phyloP scores from a whole-genome alignment of 257 asterid species.

The Nicotiana paniculata region DNA sequence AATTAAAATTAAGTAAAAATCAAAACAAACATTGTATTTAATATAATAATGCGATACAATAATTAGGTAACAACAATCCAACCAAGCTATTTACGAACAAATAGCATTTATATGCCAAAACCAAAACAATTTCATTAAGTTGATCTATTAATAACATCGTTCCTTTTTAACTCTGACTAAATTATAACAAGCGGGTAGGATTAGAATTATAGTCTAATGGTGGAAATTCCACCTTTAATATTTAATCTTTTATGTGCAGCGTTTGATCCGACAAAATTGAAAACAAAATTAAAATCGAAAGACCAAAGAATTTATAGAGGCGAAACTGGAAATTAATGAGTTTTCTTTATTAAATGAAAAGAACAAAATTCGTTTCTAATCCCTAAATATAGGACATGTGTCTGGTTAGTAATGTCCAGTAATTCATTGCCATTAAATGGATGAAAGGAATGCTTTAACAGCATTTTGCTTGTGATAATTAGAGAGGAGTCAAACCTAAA shows the following conservation, averaged over 20 bases:
- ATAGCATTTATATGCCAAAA: neutral
- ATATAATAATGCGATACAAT: no score
- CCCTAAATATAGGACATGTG: conserved; percentile 3
- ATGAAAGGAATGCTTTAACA: conserved; percentile 37
- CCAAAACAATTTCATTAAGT: neutral
- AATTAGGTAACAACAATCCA: no score
- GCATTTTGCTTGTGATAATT: conserved; percentile 15
- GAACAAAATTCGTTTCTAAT: neutral
- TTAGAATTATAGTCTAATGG: neutral
- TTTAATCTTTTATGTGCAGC: neutral
- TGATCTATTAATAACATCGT: neutral
- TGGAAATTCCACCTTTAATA: no score
- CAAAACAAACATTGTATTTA: no score
- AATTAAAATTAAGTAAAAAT: no score
- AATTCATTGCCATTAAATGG: conserved; percentile 40
- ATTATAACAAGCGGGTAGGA: neutral
- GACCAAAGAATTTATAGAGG: neutral
- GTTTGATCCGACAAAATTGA: neutral
- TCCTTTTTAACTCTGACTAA: neutral
- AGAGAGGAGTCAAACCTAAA: conserved; percentile 9
- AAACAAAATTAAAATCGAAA: no score
- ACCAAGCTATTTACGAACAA: neutral
- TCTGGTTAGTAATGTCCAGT: conserved; percentile 15
- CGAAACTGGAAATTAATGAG: neutral
- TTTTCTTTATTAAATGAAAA: neutral